Base-by-base conservation (phyloP, 768 basidiomycete genomes). In the Asterophora lycoperdoides region DNA sequence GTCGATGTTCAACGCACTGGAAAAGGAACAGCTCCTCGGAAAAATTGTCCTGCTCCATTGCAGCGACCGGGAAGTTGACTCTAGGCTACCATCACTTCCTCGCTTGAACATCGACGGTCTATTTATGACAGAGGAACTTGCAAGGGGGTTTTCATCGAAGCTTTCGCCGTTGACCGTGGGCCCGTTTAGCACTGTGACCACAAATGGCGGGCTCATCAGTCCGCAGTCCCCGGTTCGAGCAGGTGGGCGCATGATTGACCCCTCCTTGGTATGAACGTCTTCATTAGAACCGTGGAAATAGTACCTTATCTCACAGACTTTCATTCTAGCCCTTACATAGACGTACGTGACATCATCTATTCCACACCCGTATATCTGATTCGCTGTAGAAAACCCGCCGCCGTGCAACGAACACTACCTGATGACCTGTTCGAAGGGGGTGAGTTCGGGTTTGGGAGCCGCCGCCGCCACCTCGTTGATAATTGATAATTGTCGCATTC, bases 351-450 rank as follows among this genome's bases (percentile, higher is more conserved):
- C 43, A 46, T 49, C 19, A 33, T 14, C 41, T 44, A 30, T 20
- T 42, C 35, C 32, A 32, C 37, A 11, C 18, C 18, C 8, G 44
- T 42, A 44, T 41, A 38, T 19, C 48, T 52, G 52, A 58, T 32
- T 38, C 9, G 51, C 38, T 46, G 40, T 64, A 90, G 89, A 90
- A 68, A 79, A 76, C 51, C 89, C 89, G 29, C 88, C 89, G 11
- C 89, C 89, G 14, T 90, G 89, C 71, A 91, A 90, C 58, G 87
- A 90, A 66, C 78, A 81, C 60, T 91, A 91, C 65, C 68, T 90
- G 57, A 87, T 89, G 83, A 75, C 75, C 35, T 90, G 89, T 68
- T 85, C 84, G 47, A 89, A 89, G 73, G 86, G 84, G 68, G 83
- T 81, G 58, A 55, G 75, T 63, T 23, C 23, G 23, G 17, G n/a